A percentile compares a stretch with the other conserved stretches of the same genome.
phyloP scores from a whole-genome alignment of 2,329 filamentous ascomycete species.

The Didymella keratinophila region DNA sequence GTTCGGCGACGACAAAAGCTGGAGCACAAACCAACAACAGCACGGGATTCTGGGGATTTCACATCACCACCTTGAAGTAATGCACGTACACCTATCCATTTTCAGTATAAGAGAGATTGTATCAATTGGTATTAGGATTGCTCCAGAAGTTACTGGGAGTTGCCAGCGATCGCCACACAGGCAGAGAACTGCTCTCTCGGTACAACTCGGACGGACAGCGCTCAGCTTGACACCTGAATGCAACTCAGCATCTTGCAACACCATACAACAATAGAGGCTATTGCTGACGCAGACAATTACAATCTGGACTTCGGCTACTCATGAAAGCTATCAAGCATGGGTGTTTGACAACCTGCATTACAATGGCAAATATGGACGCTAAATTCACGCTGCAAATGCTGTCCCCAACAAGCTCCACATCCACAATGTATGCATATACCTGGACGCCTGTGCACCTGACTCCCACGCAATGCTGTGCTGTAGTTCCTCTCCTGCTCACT shows the following conservation, averaged over 20 bases:
- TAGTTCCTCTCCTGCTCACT: conserved; percentile 3
- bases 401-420: conserved; percentile 7
- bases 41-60: conserved; percentile 17
- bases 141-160: neutral
- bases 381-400: conserved; percentile 19
- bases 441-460: conserved; percentile 31
- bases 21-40: too few species aligned
- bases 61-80: neutral
- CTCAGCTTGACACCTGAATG: neutral
- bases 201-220: conserved; percentile 10
- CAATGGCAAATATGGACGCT: conserved; percentile 11
- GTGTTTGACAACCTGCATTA: neutral
- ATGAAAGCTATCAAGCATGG: neutral
- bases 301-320: neutral
- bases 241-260: neutral
- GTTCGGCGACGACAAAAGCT: conserved; percentile 24
- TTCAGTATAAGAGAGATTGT: neutral
- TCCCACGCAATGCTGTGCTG: conserved; percentile 33
- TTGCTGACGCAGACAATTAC: neutral
- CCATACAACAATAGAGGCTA: neutral
- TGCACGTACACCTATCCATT: neutral
- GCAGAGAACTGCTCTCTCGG: neutral
- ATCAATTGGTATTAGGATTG: neutral
- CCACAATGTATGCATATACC: conserved; percentile 8
- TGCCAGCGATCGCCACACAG: neutral